Base-by-base conservation (phyloP, 2,329 filamentous ascomycete species). In the Phyllachora maydis region DNA sequence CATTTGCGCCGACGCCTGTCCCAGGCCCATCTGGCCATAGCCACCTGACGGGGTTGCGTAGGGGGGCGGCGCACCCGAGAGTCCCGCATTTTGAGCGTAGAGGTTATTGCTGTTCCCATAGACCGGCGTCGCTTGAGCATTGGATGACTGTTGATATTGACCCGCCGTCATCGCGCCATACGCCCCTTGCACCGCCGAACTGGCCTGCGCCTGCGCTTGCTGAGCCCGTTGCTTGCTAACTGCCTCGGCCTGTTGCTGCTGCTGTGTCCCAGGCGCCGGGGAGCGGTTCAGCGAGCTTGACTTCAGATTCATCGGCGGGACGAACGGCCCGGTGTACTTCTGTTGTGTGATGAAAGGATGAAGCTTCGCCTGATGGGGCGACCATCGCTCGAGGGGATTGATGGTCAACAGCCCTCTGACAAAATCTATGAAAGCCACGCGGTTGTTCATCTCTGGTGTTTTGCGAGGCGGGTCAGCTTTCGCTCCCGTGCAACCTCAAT, bases 301-400 rank as follows among this genome's bases (percentile, higher is more conserved):
- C 46, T 93, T 93, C 29, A 95, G 55, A 40, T 91, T 92, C 82
- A 93, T 92, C 3, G 85, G 85, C 6, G 88, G 88, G 22, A 95
- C 78, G 42, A 98, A 98, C 4, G 83, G 82, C 1, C 82, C 83
- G 0, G 83, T 93, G 43, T 75, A 98, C 54, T 95, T 98, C 42
- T 90, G 77, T 43, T 98, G 88, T 1, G 88, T 98, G 42, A 98
- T 98, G 48, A 98, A 98, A 1, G 88, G 88, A 43, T 98, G 88
- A 29, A 93, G 56, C 43, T 93, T 93, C 16, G 88, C 88, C 50
- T 98, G 88, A 41, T 93, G 85, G 5, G 88, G 88, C 4, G 88
- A 92, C 88, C 88, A 98, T 45, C 88, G 60, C 49, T 98, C 88
- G 16, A 98, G 61, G 3, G 88, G 88, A 42, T 93, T 98, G 43